Conservation (phyloP, 805 yeast genomes). For the Starmerella vaccinii region DNA sequence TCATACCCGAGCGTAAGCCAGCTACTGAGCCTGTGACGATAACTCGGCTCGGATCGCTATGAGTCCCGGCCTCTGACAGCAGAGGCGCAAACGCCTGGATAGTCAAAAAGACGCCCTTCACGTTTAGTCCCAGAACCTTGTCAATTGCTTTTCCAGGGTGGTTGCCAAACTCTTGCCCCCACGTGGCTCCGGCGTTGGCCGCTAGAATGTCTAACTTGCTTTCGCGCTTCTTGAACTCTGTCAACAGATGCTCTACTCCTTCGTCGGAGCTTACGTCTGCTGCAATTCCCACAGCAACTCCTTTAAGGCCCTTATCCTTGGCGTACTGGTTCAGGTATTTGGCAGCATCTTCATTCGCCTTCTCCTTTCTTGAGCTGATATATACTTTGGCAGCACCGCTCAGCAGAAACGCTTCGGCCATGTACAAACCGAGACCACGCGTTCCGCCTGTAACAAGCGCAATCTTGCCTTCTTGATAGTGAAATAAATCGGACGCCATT, state of each 20-base stretch:
- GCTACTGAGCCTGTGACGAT: constrained; percentile 59
- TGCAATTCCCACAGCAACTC: constrained; percentile 40
- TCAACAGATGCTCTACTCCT: constrained; percentile 40
- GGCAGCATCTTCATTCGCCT: constrained; percentile 52
- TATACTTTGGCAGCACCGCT: constrained; percentile 55
- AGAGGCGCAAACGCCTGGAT: constrained; percentile 54
- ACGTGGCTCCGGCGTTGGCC: constrained; percentile 72
- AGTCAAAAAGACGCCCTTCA: constrained; percentile 57
- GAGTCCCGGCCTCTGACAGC: constrained; percentile 42
- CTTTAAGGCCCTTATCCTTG: constrained; percentile 26
- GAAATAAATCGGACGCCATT: constrained; percentile 22
- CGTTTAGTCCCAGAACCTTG: constrained; percentile 53
- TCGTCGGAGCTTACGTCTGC: constrained; percentile 45
- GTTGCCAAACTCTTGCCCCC: constrained; percentile 56
- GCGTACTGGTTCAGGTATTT: constrained; percentile 28
- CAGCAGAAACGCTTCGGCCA: constrained; percentile 52
- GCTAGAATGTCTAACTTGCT: constrained; percentile 48
- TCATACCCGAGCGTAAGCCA: constrained; percentile 37
- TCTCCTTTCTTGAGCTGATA: constrained; percentile 52
- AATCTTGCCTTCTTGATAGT: constrained; percentile 45
- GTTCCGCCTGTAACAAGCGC: constrained; percentile 68
- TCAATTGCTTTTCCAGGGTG: constrained; percentile 55
- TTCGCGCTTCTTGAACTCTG: constrained; percentile 33
- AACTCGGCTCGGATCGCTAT: constrained; percentile 54
- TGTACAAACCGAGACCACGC: constrained; percentile 59